Evolutionary conservation across 345 rosid species (phyloP), one percentile per base, ranked within the genome.

Genomic region (Limnanthes douglasii): DNA sequence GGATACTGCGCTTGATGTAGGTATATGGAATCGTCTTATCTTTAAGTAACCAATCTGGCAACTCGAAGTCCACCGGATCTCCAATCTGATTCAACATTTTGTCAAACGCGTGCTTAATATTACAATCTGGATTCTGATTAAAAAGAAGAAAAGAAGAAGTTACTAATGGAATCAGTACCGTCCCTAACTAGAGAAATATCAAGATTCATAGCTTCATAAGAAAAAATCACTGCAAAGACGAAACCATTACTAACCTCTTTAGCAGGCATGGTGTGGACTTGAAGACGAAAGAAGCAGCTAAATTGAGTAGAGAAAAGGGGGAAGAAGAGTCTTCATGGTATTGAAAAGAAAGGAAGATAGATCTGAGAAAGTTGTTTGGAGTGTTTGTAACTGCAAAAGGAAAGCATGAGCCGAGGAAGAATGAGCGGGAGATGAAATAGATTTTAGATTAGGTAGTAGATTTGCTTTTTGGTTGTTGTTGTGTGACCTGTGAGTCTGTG

Each of bases 1-100:
- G 83, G 80, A 85, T 92, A 92, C 99, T 92, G 66, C 96, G 94
- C 54, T 60, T 73, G 37, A 85, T 85, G 46, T 58, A 56, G 46
- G 68, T 63, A 50, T 80, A 92, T 19, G 86, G 68, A 3, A 59
- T 47, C 21, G 70, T 66, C 65, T 78, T 92, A 53, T 34, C 61
- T 51, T 92, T 92, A 41, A 59, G 62, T 50, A 70, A 64, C 71
- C 72, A 73, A 32, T 78, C 85, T 1, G 99, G 99, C 31, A 85
- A 75, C 37, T 85, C 83, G 36, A 92, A 92, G 10, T 81, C 96
- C 37, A 64, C 73, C 0, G 61, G 56, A 15, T 54, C 57, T 27
- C 93, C 94, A 46, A 85, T 60, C 50, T 73, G 66, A 17, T 69
- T 57, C 64, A 69, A 16, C 66, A 92, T 45, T 56, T 51, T 70